phyloP scores from a whole-genome alignment of 352 stramenopile species.

The Phytophthora idaei region DNA sequence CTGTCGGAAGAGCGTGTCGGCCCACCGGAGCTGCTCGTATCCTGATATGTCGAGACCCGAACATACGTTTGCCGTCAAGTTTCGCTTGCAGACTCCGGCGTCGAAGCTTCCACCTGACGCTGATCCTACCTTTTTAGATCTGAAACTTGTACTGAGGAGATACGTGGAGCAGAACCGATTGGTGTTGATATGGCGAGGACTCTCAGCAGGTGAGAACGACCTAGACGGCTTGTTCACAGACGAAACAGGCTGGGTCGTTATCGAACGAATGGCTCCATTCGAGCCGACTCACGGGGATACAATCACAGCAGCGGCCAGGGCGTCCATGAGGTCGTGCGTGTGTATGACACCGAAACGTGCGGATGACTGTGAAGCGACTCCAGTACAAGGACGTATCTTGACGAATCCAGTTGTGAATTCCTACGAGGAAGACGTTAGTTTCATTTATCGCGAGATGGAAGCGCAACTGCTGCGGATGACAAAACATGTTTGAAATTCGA shows the following conservation, averaged over 20 bases:
- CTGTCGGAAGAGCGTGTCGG: constrained; percentile 37
- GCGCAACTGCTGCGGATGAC: constrained; percentile 34
- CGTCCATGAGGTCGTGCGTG: constrained; percentile 38
- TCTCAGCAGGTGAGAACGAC: constrained; percentile 42
- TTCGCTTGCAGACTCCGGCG: constrained; percentile 29
- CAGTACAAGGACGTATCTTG: constrained; percentile 15
- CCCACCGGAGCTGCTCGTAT: constrained; percentile 38
- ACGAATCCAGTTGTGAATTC: constrained; percentile 38
- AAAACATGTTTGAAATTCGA: constrained; percentile 15
- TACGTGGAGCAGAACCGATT: constrained; percentile 39
- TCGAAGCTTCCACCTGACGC: constrained; percentile 1
- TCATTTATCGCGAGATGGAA: constrained; percentile 48
- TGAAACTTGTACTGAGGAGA: constrained; percentile 44
- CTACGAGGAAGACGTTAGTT: constrained; percentile 44
- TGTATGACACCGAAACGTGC: constrained; percentile 27
- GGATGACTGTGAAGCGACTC: constrained; percentile 7
- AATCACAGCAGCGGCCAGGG: constrained; percentile 7
- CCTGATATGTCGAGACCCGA: constrained; percentile 34
- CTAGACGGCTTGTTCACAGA: constrained; percentile 34
- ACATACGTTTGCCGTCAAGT: constrained; percentile 44
- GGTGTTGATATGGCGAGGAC: constrained; percentile 38
- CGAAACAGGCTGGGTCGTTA: constrained; percentile 40
- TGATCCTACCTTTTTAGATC: constrained; percentile 27
- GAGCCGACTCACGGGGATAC: neutral
- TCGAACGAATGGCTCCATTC: constrained; percentile 29